Evolutionary conservation across 2,329 filamentous ascomycete species (phyloP), one percentile per base, ranked within the genome.

Genomic region (Delphinella strobiligena): DNA sequence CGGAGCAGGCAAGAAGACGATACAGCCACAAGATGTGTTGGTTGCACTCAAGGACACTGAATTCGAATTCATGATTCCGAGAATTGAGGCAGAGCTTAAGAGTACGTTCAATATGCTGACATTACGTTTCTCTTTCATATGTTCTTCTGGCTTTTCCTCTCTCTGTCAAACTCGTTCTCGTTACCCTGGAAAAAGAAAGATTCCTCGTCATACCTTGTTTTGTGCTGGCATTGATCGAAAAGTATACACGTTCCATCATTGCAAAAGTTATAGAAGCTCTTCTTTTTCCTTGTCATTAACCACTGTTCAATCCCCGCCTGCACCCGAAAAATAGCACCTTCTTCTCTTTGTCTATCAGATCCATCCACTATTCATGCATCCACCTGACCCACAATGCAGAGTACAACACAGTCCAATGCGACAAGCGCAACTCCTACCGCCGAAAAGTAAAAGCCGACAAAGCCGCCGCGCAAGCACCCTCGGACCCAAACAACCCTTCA

Each of bases 41-140:
- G 76, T 78, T 36, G 83, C 82, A 0, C 69, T 91, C 34, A 76
- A 82, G n/a, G 79, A 84, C 29, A 73, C 79, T 34, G 84, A 89
- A 56, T 84, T 84, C 46, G 69, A 71, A 36, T 69, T 69, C n/a
- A 87, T 88, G 55, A 66, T 85, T 41, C 72, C 74, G 11, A 68
- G 76, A 24, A 64, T 89, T 22, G 80, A 89, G 59, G 79, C 76
- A 4, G 84, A 89, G 59, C 80, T 87, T 55, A 73, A 75, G 31
- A 86, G 81, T 85, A 57, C 35, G 77, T 67, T 34, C 12, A 12
- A 27, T 27, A n/a, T n/a, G n/a, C n/a, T n/a, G n/a, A n/a, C n/a
- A n/a, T n/a, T n/a, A n/a, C 11, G n/a, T 30, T 40, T n/a, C 14
- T 37, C n/a, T 22, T 5, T 4, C 16, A 5, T 12, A 24, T 29